phyloP scores from a whole-genome alignment of 768 basidiomycete genomes.

The Pholiota microspora region DNA sequence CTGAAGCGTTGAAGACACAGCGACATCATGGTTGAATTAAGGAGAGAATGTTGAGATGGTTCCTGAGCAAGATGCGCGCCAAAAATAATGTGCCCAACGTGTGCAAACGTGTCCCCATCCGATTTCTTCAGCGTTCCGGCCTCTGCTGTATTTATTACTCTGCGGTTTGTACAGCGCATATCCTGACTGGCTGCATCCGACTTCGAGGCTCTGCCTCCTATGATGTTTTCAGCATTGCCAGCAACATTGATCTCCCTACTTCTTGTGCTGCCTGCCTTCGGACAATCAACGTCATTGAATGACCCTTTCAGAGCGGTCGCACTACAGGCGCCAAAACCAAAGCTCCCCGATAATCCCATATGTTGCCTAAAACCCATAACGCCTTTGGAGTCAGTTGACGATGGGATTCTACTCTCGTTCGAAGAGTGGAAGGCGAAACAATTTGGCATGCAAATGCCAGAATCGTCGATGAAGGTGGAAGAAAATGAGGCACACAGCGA shows the following conservation, averaged over 20 bases:
- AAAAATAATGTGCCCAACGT: slow-evolving; percentile 9
- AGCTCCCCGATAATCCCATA: slow-evolving; percentile 53
- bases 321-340: slow-evolving; percentile 35
- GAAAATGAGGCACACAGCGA: slow-evolving; percentile 24
- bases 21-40: too few species aligned
- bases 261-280: slow-evolving; percentile 32
- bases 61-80: not conserved
- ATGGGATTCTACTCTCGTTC: slow-evolving; percentile 73
- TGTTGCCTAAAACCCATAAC: slow-evolving; percentile 66
- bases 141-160: slow-evolving; percentile 3
- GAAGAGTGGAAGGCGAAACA: slow-evolving; percentile 87
- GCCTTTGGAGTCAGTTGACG: slow-evolving; percentile 48
- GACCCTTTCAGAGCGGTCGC: slow-evolving; percentile 64
- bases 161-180: not conserved
- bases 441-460: slow-evolving; percentile 32
- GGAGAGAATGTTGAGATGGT: slow-evolving; percentile 1
- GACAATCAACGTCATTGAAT: slow-evolving; percentile 38
- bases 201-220: slow-evolving; percentile 4
- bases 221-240: slow-evolving; percentile 26
- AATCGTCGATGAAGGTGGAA: slow-evolving; percentile 25
- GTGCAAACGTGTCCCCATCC: slow-evolving; percentile 13
- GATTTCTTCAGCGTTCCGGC: not conserved
- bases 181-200: not conserved
- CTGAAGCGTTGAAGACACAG: too few species aligned
- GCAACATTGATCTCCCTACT: slow-evolving; percentile 33